A percentile compares a stretch with the other conserved stretches of the same genome.
Evolutionary conservation across 2,329 filamentous ascomycete species (phyloP).

Genomic region (Fusarium sp.): DNA sequence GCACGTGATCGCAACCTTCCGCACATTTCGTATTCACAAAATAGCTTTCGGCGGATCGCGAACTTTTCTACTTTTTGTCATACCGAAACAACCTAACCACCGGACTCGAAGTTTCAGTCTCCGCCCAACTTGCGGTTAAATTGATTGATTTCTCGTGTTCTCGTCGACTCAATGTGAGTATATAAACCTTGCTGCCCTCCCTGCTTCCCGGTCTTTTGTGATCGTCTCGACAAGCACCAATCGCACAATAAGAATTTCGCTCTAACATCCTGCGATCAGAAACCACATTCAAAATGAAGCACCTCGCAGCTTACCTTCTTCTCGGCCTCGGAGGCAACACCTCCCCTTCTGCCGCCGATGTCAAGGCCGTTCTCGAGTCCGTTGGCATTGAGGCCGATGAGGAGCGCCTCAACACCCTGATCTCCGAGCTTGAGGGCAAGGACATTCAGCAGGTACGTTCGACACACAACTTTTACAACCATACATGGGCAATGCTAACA

Average conservation of each 20-base stretch:
- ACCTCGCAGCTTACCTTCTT: conserved; percentile 99
- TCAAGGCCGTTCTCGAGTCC: conserved; percentile 89
- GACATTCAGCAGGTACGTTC: conserved; percentile 86
- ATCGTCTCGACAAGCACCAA: conserved; percentile 13
- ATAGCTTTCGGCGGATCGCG: conserved; percentile 36
- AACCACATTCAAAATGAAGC: conserved; percentile 87
- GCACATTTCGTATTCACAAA: background rate
- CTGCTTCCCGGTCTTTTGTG: background rate
- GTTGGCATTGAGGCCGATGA: conserved; percentile 95
- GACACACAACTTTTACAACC: background rate
- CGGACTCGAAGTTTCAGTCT: conserved; percentile 99
- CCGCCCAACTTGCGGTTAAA: conserved; percentile 98
- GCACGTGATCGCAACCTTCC: background rate
- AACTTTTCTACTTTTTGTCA: conserved; percentile 49
- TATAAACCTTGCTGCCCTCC: background rate
- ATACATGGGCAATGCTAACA: conserved; percentile 32
- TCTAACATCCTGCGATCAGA: conserved; percentile 45
- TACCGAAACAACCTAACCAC: conserved; percentile 50
- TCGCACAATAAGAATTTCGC: conserved; percentile 21
- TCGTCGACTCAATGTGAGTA: conserved; percentile 54
- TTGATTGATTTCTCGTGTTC: conserved; percentile 98
- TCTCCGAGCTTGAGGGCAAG: conserved; percentile 93
- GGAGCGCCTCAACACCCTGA: conserved; percentile 85
- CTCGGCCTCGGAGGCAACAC: conserved; percentile 93
- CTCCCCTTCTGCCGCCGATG: conserved; percentile 84